Base-by-base conservation (phyloP, 768 basidiomycete species). In the Pholiota conissans region DNA sequence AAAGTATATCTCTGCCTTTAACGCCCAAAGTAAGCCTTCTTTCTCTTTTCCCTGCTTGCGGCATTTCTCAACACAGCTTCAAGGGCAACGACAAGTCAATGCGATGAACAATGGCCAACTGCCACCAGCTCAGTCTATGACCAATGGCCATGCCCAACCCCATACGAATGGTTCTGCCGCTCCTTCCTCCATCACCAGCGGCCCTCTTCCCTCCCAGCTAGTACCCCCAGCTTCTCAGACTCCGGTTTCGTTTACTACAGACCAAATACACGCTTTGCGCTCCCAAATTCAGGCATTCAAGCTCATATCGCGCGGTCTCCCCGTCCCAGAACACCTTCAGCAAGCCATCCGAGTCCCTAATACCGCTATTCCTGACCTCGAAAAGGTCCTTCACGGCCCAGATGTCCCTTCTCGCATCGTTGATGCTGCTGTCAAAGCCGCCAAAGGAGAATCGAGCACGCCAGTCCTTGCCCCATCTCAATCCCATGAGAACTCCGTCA, bases 221-320 rank as follows among this genome's bases (percentile, higher is more conserved):
- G 74, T 78, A 35, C 83, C 84, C 11, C 70, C 77, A 18, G 76
- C 81, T n/a, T 82, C 88, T 2, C 79, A 84, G 27, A 87, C 89
- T 0, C 89, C 91, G 35, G 84, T 93, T 28, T 88, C 89, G 4
- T 93, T 95, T 67, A 87, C 90, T 3, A 74, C 69, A 0, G 87
- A 90, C 58, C 93, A 93, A 65, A 85, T 93, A 47, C 78, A 76
- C 56, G 82, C 87, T 9, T 80, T 94, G n/a, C 83, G 89, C 13
- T 85, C 89, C 0, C 92, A 94, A 63, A 93, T 94, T 14, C 82
- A 87, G 49, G 91, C 92, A 3, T 93, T 87, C 76, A 91, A 88
- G 66, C 79, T 85, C 60, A 77, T 94, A 62, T 76, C 77, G 14
- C 81, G 86, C 22, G 84, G 86, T 20, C 68, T 84, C 7, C 84